Evolutionary conservation across 1,284 basidiomycete genomes (phyloP).

Genomic region (Cryptococcus sp.): DNA sequence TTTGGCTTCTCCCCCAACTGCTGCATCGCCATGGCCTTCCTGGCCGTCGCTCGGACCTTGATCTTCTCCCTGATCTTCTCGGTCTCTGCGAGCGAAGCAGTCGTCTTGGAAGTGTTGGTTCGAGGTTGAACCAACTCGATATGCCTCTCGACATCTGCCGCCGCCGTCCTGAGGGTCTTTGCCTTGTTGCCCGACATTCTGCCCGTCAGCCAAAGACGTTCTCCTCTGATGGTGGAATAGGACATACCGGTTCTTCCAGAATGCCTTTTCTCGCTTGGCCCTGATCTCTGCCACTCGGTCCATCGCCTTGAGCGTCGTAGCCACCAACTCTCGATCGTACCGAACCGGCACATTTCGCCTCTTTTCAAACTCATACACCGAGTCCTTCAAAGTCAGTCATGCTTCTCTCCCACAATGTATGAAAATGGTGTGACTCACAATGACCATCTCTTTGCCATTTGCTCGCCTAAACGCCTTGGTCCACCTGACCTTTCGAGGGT

Average conservation of each 20-base stretch:
- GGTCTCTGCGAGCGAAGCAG: constrained; percentile 45
- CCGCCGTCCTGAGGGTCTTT: constrained; percentile 39
- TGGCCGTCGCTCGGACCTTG: constrained; percentile 62
- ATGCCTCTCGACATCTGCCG: constrained; percentile 53
- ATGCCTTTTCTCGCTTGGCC: constrained; percentile 83
- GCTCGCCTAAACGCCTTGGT: constrained; percentile 99
- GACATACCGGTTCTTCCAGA: constrained; percentile 86
- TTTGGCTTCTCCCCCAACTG: constrained; percentile 47
- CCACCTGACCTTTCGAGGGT: constrained; percentile 98
- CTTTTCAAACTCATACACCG: constrained; percentile 99
- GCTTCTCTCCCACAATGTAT: too few species aligned
- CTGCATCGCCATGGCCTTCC: constrained; percentile 46
- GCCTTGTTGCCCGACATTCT: constrained; percentile 69
- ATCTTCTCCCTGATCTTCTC: constrained; percentile 64
- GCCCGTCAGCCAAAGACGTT: constrained; percentile 5
- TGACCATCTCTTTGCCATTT: constrained; percentile 99
- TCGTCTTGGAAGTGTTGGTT: constrained; percentile 44
- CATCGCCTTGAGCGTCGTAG: constrained; percentile 96
- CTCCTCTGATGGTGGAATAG: neutral
- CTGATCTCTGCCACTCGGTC: constrained; percentile 92
- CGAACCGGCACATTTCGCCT: constrained; percentile 95
- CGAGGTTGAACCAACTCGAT: constrained; percentile 67
- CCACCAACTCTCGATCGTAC: constrained; percentile 91
- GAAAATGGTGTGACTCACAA: constrained; percentile 59
- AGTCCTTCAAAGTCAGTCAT: too few species aligned